phyloP scores from a whole-genome alignment of 371 early-diverging fungal genomes.

The Haplosporangium sp. region DNA sequence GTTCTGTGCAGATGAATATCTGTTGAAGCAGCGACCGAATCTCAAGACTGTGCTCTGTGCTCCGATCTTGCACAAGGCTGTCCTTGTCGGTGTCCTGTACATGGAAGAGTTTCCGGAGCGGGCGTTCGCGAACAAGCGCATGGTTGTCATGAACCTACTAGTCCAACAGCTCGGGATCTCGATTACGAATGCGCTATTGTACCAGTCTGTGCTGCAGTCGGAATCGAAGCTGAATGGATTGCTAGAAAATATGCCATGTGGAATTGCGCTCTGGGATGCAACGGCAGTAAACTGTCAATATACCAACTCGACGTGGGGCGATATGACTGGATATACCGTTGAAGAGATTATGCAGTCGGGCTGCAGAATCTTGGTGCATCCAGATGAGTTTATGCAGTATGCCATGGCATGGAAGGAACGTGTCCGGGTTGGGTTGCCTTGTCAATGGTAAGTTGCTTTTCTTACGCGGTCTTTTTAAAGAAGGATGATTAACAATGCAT shows the following conservation, averaged over 20 bases:
- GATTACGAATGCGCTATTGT: constrained; percentile 66
- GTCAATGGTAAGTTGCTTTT: constrained; percentile 32
- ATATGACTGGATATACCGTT: constrained; percentile 40
- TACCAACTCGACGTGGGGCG: constrained; percentile 41
- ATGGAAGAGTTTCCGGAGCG: constrained; percentile 66
- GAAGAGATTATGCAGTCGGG: constrained; percentile 30
- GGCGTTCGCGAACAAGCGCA: constrained; percentile 65
- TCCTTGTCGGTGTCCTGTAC: constrained; percentile 64
- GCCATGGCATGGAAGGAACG: constrained; percentile 35
- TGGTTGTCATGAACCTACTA: constrained; percentile 65
- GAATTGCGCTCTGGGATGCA: constrained; percentile 50
- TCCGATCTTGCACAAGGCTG: constrained; percentile 64
- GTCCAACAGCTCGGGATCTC: constrained; percentile 73
- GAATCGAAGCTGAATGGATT: constrained; percentile 48
- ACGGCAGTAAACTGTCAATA: constrained; percentile 35
- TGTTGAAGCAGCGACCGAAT: constrained; percentile 55
- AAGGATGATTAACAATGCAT: no score
- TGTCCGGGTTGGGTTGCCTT: constrained; percentile 28
- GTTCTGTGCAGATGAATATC: constrained; percentile 50
- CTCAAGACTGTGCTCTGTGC: constrained; percentile 67
- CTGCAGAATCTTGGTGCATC: constrained; percentile 20
- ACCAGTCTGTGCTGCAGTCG: constrained; percentile 54
- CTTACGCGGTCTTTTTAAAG: neutral
- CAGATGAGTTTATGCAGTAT: constrained; percentile 24
- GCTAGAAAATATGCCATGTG: constrained; percentile 53